These are phyloP conservation scores for Hanseniaspora uvarum DNA, from an alignment of 1,139 yeast species.

Conservation along the genomic window DNA sequence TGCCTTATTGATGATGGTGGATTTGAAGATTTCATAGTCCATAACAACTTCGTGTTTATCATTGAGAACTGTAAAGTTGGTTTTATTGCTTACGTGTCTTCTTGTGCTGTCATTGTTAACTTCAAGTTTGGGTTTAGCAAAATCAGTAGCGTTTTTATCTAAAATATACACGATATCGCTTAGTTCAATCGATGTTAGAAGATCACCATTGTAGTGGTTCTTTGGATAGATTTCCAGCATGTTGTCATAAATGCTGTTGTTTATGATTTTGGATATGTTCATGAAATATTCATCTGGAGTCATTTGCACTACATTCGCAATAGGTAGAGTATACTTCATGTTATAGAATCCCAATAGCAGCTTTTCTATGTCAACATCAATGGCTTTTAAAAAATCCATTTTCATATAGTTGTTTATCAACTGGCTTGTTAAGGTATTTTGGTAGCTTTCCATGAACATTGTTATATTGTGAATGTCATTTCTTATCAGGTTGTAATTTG, in stretches of 20 bases:
- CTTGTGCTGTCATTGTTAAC: constrained; percentile 2
- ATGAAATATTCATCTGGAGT: constrained; percentile 15
- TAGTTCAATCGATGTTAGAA: not conserved
- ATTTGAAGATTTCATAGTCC: constrained; percentile 3
- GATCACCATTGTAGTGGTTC: not conserved
- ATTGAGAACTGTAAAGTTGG: not conserved
- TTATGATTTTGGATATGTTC: not conserved
- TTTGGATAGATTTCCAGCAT: constrained; percentile 2
- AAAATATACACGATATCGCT: not conserved
- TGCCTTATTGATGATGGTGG: not conserved
- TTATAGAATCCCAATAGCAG: constrained; percentile 4
- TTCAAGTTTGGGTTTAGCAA: not conserved
- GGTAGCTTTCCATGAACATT: constrained; percentile 8
- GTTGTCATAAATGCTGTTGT: not conserved
- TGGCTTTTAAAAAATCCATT: constrained; percentile 1
- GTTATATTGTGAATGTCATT: constrained; percentile 11
- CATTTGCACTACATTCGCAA: constrained; percentile 5
- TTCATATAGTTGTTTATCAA: constrained; percentile 6
- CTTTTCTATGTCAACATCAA: constrained; percentile 2
- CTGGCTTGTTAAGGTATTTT: constrained; percentile 3
- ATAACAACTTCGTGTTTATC: not conserved
- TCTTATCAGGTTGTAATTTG: not conserved
- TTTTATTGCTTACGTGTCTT: constrained; percentile 3
- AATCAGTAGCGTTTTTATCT: not conserved
- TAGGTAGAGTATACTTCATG: constrained; percentile 9